Evolutionary conservation across 1,284 basidiomycete species (phyloP), one percentile per base, ranked within the genome.

Genomic region (Polyporus tsugae): DNA sequence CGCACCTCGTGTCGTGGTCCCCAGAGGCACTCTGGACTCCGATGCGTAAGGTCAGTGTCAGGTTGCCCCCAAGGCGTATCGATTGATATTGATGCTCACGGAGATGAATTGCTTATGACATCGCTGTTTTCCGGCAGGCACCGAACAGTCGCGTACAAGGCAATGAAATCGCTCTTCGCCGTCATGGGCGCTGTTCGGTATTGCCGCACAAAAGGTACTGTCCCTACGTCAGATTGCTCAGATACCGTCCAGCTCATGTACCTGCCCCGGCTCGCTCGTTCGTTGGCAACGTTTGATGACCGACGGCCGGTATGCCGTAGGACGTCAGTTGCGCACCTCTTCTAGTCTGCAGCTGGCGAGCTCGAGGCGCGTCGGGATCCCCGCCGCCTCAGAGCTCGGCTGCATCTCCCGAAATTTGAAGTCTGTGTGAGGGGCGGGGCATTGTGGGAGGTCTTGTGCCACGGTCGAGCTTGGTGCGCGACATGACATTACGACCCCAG

Each of bases 251-350:
- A 58, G 19, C 55, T n/a, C 55, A 58, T n/a, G 19, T 35, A 13
- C 55, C 33, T n/a, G 55, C 29, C 52, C 52, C 55, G 36, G 55
- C 55, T 58, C 55, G n/a, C 55, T 36, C 55, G 29, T 29, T 33
- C 35, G 55, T n/a, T 38, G 35, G 19, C 36, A 33, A 58, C 55
- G 36, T 58, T 60, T 60, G 58, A 60, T 60, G 58, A 38, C 58
- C 58, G 58, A 60, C 6, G n/a, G 36, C 22, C 38, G 35, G 57
- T 9, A 39, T 36, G 57, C 35, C 29, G 33, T 39, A 9, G 52
- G 13, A 3, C 29, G 29, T 15, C 25, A 35, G 25, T 29, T 17
- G 25, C 6, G 52, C 29, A 55, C 17, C 22, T 57, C 57, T 22
- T 39, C 33, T 36, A 38, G 35, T 52, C 46, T 11, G 6, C 46